Evolutionary conservation across 164 flowering plant species (phyloP).

Genomic region (Nymphaea colorata): DNA sequence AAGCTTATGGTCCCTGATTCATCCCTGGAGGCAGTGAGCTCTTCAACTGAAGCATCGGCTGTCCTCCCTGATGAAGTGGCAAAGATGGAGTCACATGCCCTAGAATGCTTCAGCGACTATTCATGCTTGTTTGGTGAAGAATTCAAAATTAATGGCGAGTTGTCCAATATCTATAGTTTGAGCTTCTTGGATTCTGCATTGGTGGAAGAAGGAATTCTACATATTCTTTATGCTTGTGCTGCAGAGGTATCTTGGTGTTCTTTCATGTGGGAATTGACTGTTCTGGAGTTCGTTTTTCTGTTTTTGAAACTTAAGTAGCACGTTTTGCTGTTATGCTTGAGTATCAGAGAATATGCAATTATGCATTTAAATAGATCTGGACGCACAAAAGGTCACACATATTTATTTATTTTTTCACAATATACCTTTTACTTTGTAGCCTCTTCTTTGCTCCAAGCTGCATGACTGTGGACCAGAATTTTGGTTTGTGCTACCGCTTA

Average conservation of each 20-base stretch:
- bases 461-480: slow-evolving; percentile 42
- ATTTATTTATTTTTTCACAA: too few species aligned
- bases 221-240: slow-evolving; percentile 83
- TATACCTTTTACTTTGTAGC: slow-evolving; percentile 24
- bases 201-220: slow-evolving; percentile 85
- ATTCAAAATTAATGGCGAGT: slow-evolving; percentile 35
- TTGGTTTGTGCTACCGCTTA: slow-evolving; percentile 75
- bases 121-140: slow-evolving; percentile 78
- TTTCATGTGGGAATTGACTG: too few species aligned
- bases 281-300: too few species aligned
- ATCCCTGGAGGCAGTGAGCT: slow-evolving; percentile 20
- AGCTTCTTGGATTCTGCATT: slow-evolving; percentile 57
- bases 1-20: slow-evolving; percentile 41
- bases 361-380: too few species aligned
- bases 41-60: slow-evolving; percentile 16
- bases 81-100: slow-evolving; percentile 29
- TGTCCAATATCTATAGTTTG: slow-evolving; percentile 43
- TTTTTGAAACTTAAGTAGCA: too few species aligned
- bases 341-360: too few species aligned
- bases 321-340: too few species aligned
- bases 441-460: slow-evolving; percentile 51
- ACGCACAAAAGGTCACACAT: too few species aligned
- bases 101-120: slow-evolving; percentile 38
- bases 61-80: slow-evolving; percentile 26
- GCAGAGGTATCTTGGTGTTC: slow-evolving; percentile 42